Evolutionary conservation across 176 grass and related monocot species (phyloP), one percentile per base, ranked within the genome.

Genomic region (Themeda triandra): DNA sequence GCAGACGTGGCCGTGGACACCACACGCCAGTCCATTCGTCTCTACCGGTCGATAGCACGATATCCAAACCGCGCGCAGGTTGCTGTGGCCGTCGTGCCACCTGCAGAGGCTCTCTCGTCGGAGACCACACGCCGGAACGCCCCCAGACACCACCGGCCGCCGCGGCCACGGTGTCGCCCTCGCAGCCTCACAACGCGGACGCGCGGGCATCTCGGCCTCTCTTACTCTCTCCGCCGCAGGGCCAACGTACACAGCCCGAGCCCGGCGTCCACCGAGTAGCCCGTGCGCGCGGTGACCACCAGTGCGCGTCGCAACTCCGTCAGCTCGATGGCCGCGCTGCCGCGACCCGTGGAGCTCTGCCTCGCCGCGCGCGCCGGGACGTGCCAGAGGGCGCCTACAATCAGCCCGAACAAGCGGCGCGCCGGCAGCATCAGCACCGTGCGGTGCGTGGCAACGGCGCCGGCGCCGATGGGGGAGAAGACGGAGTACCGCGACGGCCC

Each of bases 401-500:
- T 13, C 6, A 3, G n/a, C 13, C 28, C 45, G 21, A 46, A 63
- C 32, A 48, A 75, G 76, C 10, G 78, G 83, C 46, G 41, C 25
- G 70, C 13, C 69, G 6, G 15, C 66, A 0, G 18, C 1, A 39
- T 33, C 32, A 33, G 13, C 40, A 46, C 66, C 12, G 87, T 82
- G 13, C 79, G 92, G 37, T 90, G 92, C 82, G 89, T 82, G 33
- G 95, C 73, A 42, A 72, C 92, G 2, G 49, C 85, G 40, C 92
- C 92, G 4, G 92, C 96, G 45, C 45, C 96, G 8, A 98, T 95
- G 93, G 89, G 93, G 62, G 71, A 98, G 69, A 98, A 98, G 90
- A 98, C 96, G 72, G 84, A 92, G 77, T 98, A 95, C 84, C 78
- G 87, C 1, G 92, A 98, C 74, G 96, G 92, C 25, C 80, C 83